Percentiles rank a stretch among this genome's conserved stretches.
These are phyloP conservation scores for Naematelia encephala DNA, from an alignment of 768 basidiomycete species.

Conservation along the genomic window DNA sequence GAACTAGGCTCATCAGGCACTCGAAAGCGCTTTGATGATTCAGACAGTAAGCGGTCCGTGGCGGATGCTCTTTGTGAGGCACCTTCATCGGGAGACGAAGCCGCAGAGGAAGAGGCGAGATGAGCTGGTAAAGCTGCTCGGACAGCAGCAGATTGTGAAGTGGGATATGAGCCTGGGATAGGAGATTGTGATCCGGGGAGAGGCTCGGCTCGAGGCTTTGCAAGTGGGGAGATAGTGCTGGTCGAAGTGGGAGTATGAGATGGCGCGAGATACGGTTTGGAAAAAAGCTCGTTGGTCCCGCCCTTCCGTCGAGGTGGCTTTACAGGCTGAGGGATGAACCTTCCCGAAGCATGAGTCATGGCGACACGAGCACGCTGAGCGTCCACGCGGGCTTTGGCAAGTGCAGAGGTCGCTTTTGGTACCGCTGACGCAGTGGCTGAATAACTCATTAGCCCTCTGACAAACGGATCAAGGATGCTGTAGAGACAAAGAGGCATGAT, in stretches of 20 bases:
- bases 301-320: background rate
- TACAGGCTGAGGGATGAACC: conserved; percentile 24
- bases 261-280: conserved; percentile 19
- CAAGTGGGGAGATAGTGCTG: too few species aligned
- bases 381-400: conserved; percentile 35
- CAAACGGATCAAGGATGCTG: too few species aligned
- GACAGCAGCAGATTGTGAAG: background rate
- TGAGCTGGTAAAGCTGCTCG: background rate
- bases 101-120: conserved; percentile 1
- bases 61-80: background rate
- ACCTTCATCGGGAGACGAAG: background rate
- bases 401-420: conserved; percentile 9
- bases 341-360: conserved; percentile 38
- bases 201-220: too few species aligned
- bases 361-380: conserved; percentile 35
- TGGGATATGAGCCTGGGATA: background rate
- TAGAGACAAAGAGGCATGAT: too few species aligned
- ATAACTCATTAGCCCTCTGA: too few species aligned
- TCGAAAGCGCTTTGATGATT: background rate
- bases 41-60: background rate
- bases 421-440: too few species aligned
- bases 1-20: background rate
- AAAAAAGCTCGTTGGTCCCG: conserved; percentile 13
- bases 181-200: too few species aligned
- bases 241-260: too few species aligned